These are phyloP conservation scores for Boletus tomentosulus DNA, from an alignment of 768 basidiomycete genomes.

Conservation along the genomic window DNA sequence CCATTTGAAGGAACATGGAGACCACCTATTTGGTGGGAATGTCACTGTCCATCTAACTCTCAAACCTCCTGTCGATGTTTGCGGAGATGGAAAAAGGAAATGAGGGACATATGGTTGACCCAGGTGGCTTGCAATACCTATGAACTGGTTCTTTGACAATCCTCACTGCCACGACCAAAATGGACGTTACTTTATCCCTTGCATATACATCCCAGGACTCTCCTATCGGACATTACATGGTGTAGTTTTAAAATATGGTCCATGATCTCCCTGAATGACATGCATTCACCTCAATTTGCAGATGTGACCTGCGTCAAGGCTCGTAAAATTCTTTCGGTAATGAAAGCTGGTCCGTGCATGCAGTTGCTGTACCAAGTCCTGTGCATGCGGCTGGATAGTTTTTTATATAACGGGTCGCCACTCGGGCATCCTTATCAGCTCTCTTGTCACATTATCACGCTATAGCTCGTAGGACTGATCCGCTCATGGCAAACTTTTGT, in stretches of 20 bases:
- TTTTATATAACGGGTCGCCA: too few relatives aligned
- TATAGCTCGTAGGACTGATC: not conserved
- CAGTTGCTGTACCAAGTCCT: not conserved
- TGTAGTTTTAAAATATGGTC: not conserved
- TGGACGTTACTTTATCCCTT: conserved; percentile 2
- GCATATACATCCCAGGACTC: not conserved
- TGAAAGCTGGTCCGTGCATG: not conserved
- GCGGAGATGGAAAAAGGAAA: conserved; percentile 37
- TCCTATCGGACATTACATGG: conserved; percentile 9
- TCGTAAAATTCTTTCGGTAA: not conserved
- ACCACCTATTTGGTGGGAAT: conserved; percentile 34
- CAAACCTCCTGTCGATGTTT: conserved; percentile 25
- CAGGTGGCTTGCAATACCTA: conserved; percentile 44
- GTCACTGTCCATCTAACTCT: conserved; percentile 22
- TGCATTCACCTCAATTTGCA: not conserved
- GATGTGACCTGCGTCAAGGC: not conserved
- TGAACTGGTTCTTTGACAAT: conserved; percentile 28
- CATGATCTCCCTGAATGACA: not conserved
- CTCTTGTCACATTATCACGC: not conserved
- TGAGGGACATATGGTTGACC: conserved; percentile 45
- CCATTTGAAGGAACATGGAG: conserved; percentile 32
- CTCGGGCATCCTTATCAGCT: not conserved
- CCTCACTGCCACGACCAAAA: not conserved
- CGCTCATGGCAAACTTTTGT: conserved; percentile 5
- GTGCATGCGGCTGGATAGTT: not conserved